Base-by-base conservation (phyloP, 768 basidiomycete species). In the Suillus plorans region DNA sequence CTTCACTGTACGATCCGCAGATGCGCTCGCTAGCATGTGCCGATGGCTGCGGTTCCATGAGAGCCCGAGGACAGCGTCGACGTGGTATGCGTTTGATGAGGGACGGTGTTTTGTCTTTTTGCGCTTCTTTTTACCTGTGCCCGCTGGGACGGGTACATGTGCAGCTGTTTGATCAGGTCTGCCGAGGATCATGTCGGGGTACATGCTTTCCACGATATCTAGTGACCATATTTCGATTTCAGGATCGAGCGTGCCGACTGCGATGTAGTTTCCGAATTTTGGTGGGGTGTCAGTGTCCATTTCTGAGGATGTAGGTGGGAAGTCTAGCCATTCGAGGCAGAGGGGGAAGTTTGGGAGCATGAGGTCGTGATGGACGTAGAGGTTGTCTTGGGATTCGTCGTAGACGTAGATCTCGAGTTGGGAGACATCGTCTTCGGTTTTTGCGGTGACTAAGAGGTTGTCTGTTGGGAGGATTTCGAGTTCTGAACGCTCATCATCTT, bases 191-290 rank as follows among this genome's bases (percentile, higher is more conserved):
- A 90, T 88, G 67, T 90, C 87, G 0, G 97, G 97, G 75, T 97
- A 99, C 82, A 99, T 89, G 22, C 93, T 89, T 72, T 99, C 97
- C 57, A 99, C 84, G 37, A 91, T 83, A 75, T 99, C 96, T 60
- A 98, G 83, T 18, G 95, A 96, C 94, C 96, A 99, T 70, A 99
- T 97, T 77, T 99, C 97, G 67, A 99, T 98, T 73, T 97, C 94
- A 28, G 97, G 97, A 68, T 99, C 96, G 62, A 99, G 87, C 2
- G 95, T 97, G 14, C 97, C 97, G 20, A 99, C 95, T 2, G 97
- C 97, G 69, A 99, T 89, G 77, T 92, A 98, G 74, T 90, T 97
- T 7, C 95, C 95, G 60, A 87, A 84, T 69, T 73, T 73, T 18
- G 72, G 69, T 64, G 75, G 67, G 52, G 75, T 74, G 18, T 76